phyloP scores from a whole-genome alignment of 208 protist species.

The Leishmania lainsoni region DNA sequence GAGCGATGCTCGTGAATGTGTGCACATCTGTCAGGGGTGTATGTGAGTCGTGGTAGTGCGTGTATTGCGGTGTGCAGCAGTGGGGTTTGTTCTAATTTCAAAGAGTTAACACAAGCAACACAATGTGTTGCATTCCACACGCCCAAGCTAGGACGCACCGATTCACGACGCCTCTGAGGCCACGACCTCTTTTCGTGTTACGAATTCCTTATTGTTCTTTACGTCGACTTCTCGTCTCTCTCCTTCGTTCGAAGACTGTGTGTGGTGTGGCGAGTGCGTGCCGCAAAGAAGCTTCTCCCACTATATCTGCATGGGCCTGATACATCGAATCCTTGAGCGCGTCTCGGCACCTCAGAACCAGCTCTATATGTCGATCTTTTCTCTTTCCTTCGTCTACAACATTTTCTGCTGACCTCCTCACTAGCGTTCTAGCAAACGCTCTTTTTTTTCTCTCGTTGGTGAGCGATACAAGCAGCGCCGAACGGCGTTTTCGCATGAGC shows the following conservation, averaged over 20 bases:
- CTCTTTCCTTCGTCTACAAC: neutral
- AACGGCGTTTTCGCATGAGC: neutral
- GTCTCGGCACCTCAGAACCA: neutral
- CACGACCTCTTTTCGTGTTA: neutral
- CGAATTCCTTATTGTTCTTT: slow-evolving; percentile 3
- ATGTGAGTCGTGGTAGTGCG: neutral
- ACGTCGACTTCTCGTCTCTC: neutral
- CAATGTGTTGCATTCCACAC: neutral
- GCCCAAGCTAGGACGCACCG: neutral
- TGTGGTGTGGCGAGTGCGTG: neutral
- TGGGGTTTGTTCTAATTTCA: neutral
- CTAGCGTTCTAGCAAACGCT: neutral
- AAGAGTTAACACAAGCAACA: neutral
- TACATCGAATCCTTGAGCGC: neutral
- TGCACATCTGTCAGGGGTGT: neutral
- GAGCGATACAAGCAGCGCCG: neutral
- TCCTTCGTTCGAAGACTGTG: neutral
- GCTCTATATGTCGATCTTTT: neutral
- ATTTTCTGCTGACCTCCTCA: slow-evolving; percentile 1
- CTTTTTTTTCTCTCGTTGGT: neutral
- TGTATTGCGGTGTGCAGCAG: neutral
- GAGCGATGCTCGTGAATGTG: slow-evolving; percentile 1
- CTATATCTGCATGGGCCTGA: neutral
- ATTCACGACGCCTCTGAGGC: neutral
- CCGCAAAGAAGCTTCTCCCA: neutral